Percentiles rank a stretch among this genome's conserved stretches.
phyloP scores from a whole-genome alignment of 495 filamentous ascomycete genomes.

The Geopyxis carbonaria region DNA sequence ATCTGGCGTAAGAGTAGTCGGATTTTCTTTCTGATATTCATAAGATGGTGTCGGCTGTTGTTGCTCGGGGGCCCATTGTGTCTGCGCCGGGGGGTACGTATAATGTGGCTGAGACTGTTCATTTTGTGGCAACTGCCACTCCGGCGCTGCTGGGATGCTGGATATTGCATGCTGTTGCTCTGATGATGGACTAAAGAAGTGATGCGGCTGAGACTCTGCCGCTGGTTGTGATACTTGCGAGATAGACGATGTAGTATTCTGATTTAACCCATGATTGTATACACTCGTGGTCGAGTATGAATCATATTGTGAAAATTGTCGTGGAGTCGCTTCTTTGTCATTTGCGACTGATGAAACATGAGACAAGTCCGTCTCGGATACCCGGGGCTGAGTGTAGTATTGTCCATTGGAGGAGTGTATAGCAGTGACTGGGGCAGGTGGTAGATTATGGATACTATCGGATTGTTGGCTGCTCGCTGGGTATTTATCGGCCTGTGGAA shows the following conservation, averaged over 20 bases:
- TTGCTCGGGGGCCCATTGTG: conserved; percentile 5
- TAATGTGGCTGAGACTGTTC: conserved; percentile 26
- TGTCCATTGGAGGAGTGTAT: conserved; percentile 14
- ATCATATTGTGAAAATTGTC: conserved; percentile 23
- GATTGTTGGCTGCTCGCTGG: conserved; percentile 15
- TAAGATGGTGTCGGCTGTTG: not conserved
- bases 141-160: conserved; percentile 7
- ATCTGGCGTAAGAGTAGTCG: not conserved
- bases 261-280: too few species aligned
- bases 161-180: conserved; percentile 26
- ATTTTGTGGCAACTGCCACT: conserved; percentile 16
- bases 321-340: conserved; percentile 13
- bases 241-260: conserved; percentile 5
- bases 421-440: not conserved
- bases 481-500: conserved; percentile 16
- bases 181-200: conserved; percentile 16
- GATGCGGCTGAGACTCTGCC: conserved; percentile 22
- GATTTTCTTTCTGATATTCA: not conserved
- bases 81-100: conserved; percentile 38
- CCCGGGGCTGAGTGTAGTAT: conserved; percentile 23
- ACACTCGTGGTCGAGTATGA: too few species aligned
- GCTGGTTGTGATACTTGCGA: not conserved
- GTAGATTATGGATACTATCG: not conserved
- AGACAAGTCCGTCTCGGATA: conserved; percentile 24
- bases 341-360: conserved; percentile 20